Conservation (phyloP, 257 asterid species). For the Mitragyna speciosa region DNA sequence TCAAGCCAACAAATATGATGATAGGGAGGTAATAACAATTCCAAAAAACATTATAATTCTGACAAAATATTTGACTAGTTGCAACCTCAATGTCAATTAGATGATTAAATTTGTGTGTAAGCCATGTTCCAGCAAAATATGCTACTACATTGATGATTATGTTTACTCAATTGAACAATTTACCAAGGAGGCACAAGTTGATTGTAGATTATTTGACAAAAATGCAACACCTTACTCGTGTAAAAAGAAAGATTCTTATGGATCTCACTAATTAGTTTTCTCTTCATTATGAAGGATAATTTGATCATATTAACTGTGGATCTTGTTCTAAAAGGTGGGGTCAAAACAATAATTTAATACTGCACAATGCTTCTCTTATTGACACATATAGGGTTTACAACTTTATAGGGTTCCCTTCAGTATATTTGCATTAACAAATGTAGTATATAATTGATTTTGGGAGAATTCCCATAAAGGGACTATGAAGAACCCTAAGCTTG, state of each 20-base stretch:
- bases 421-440: not conserved
- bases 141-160: too few species aligned
- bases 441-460: not conserved
- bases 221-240: not conserved
- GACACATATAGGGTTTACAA: conserved; percentile 17
- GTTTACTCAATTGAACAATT: too few species aligned
- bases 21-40: too few species aligned
- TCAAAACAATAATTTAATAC: not conserved
- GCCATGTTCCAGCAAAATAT: too few species aligned
- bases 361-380: conserved; percentile 13
- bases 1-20: too few species aligned
- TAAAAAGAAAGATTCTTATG: not conserved
- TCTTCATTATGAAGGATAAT: not conserved
- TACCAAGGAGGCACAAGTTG: not conserved
- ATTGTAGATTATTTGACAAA: not conserved
- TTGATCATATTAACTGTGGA: not conserved
- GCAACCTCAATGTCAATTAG: too few species aligned
- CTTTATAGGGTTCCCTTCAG: conserved; percentile 17
- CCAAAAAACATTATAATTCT: too few species aligned
- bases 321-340: not conserved
- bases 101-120: too few species aligned
- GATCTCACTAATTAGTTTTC: not conserved
- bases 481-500: not conserved
- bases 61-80: too few species aligned
- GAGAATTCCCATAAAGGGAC: conserved; percentile 15